Evolutionary conservation across 2,329 filamentous ascomycete genomes (phyloP).

Genomic region (Fusarium nematophilum): DNA sequence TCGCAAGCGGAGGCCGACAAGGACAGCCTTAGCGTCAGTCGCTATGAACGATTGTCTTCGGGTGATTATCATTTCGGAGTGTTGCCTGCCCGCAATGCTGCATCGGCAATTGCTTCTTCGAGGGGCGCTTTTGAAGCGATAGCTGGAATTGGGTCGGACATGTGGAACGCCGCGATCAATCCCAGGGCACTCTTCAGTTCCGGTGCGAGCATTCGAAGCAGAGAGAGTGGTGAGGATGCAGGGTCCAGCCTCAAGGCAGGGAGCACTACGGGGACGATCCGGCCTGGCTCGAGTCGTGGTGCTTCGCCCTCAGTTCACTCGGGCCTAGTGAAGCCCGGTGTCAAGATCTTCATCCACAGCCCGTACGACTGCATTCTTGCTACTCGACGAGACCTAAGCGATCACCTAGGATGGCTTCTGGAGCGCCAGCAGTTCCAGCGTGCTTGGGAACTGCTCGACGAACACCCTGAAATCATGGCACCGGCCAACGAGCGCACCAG

Average conservation of each 20-base stretch:
- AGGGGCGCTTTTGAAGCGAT: slow-evolving; percentile 82
- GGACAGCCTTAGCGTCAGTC: slow-evolving; percentile 85
- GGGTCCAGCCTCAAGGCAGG: slow-evolving; percentile 59
- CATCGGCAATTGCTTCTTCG: slow-evolving; percentile 71
- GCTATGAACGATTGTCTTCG: slow-evolving; percentile 86
- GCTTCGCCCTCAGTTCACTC: slow-evolving; percentile 59
- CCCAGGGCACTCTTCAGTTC: slow-evolving; percentile 89
- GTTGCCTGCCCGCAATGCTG: slow-evolving; percentile 77
- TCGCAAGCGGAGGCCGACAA: slow-evolving; percentile 90
- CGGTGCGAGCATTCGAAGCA: slow-evolving; percentile 78
- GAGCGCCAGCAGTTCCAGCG: slow-evolving; percentile 84
- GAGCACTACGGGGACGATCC: slow-evolving; percentile 48
- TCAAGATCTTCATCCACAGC: slow-evolving; percentile 92
- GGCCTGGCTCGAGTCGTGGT: slow-evolving; percentile 42
- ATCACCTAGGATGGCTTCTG: slow-evolving; percentile 88
- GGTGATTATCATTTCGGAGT: slow-evolving; percentile 93
- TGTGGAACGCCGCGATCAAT: slow-evolving; percentile 93
- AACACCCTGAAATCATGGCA: slow-evolving; percentile 80
- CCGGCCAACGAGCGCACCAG: slow-evolving; percentile 53
- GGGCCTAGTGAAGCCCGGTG: slow-evolving; percentile 65
- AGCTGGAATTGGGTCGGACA: slow-evolving; percentile 76
- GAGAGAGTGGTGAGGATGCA: slow-evolving; percentile 68
- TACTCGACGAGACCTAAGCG: slow-evolving; percentile 85
- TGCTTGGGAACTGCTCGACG: slow-evolving; percentile 89
- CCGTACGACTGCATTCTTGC: slow-evolving; percentile 97